These are phyloP conservation scores for Lophium mytilinum DNA, from an alignment of 495 filamentous ascomycete genomes.

Conservation along the genomic window DNA sequence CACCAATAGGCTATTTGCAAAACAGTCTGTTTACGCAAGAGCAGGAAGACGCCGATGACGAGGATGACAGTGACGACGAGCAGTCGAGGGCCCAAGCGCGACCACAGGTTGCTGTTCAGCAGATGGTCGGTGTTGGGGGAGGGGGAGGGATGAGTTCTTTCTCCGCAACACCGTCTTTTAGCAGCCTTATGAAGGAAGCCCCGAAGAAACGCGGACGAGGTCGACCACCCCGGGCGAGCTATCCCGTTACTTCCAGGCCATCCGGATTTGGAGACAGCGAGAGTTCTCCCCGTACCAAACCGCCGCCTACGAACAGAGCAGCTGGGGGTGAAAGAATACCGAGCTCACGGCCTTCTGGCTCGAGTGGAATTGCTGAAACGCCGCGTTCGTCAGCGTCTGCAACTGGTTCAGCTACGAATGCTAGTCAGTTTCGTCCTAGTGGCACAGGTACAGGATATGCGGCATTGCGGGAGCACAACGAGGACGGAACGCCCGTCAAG, in stretches of 20 bases:
- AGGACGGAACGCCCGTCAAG: slow-evolving; percentile 28
- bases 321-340: background rate
- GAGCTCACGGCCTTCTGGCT: background rate
- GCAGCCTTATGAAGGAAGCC: slow-evolving; percentile 11
- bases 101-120: background rate
- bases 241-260: slow-evolving; percentile 3
- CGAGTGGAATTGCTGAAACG: background rate
- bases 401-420: slow-evolving; percentile 2
- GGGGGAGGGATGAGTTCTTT: background rate
- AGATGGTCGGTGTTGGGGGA: background rate
- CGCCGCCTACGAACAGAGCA: background rate
- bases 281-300: background rate
- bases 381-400: background rate
- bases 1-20: slow-evolving; percentile 16
- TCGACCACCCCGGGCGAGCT: slow-evolving; percentile 13
- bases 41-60: slow-evolving; percentile 27
- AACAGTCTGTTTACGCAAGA: slow-evolving; percentile 1
- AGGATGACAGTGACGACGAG: slow-evolving; percentile 24
- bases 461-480: slow-evolving; percentile 21
- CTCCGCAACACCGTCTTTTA: background rate
- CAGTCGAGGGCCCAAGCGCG: background rate
- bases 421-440: slow-evolving; percentile 12
- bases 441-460: slow-evolving; percentile 25
- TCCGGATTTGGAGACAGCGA: background rate
- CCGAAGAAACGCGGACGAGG: slow-evolving; percentile 16